Percentiles rank a stretch among this genome's conserved stretches.
Conservation (phyloP, 1,139 yeast species). For the Kodamaea ohmeri region DNA sequence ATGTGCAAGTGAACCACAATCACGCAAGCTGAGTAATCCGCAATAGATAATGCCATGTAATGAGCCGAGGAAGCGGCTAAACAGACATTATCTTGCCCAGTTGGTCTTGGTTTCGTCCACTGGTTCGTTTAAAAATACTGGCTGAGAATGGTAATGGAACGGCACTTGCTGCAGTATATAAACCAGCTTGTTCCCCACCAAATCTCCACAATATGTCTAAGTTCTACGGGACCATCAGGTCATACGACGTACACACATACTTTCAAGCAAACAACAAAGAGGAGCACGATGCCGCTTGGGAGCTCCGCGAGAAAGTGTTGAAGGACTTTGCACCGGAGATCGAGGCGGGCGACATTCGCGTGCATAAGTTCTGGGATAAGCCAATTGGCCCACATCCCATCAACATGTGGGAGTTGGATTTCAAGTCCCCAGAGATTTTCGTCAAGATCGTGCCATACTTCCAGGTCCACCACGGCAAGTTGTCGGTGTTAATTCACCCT, state of each 20-base stretch:
- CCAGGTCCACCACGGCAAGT: conserved; percentile 50
- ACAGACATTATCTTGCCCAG: no score
- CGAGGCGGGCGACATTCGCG: conserved; percentile 39
- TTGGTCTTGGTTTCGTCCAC: no score
- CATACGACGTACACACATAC: conserved; percentile 58
- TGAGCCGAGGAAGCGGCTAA: no score
- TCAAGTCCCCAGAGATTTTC: conserved; percentile 31
- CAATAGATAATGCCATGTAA: no score
- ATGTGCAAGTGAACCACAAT: no score
- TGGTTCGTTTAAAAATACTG: no score
- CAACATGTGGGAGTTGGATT: conserved; percentile 44
- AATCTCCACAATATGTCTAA: conserved; percentile 12
- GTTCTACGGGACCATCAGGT: conserved; percentile 32
- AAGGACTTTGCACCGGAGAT: conserved; percentile 47
- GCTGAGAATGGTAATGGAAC: background rate
- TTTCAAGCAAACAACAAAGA: conserved; percentile 39
- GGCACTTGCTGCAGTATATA: background rate
- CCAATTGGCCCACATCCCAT: conserved; percentile 61
- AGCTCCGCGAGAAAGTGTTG: conserved; percentile 40
- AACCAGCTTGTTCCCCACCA: background rate
- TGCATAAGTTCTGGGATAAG: conserved; percentile 46
- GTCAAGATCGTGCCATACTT: conserved; percentile 28
- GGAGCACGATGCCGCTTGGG: conserved; percentile 36
- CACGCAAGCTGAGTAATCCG: no score
- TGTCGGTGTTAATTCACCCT: conserved; percentile 57